Base-by-base conservation (phyloP, 1,284 basidiomycete species). In the Hemileia vastatrix region DNA sequence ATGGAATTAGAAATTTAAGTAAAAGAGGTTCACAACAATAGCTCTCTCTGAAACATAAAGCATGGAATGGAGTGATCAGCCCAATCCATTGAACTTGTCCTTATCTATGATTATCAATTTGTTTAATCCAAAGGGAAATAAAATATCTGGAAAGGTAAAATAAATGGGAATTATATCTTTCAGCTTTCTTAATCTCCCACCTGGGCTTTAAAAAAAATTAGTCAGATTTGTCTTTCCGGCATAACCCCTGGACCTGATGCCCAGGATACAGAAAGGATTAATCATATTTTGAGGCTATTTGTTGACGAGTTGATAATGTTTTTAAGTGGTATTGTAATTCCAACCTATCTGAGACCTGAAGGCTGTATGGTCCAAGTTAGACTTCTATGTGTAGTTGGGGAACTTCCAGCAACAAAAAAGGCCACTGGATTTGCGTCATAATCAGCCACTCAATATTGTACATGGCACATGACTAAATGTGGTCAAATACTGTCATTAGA, bases 61-160 rank as follows among this genome's bases (percentile, higher is more conserved):
- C 55, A 57, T n/a, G 23, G 44, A n/a, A 5, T 55, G 54, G 54
- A 21, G 9, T 9, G 44, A 45, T 40, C 23, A 55, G 6, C 36
- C 54, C 9, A 40, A 57, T 15, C 23, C 24, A 8, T 27, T 57
- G 45, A 58, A 58, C 2, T 18, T 58, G 15, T 27, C n/a, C 15
- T n/a, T 65, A 21, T 55, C 47, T 18, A 21, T 65, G n/a, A 61
- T 61, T 43, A 52, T 63, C 45, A 57, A 64, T 18, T 65, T 57
- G 61, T 64, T 64, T 32, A 65, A 65, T 51, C 61, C 54, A 36
- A 45, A 49, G n/a, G 56, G 55, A 51, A 57, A 63, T 52, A 51
- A 18, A n/a, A n/a, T n/a, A n/a, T n/a, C n/a, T n/a, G n/a, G n/a
- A n/a, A n/a, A n/a, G n/a, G n/a, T n/a, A n/a, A 6, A 54, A 45